Conservation (phyloP, 2,329 filamentous ascomycete genomes). For the Botryotinia convoluta region DNA sequence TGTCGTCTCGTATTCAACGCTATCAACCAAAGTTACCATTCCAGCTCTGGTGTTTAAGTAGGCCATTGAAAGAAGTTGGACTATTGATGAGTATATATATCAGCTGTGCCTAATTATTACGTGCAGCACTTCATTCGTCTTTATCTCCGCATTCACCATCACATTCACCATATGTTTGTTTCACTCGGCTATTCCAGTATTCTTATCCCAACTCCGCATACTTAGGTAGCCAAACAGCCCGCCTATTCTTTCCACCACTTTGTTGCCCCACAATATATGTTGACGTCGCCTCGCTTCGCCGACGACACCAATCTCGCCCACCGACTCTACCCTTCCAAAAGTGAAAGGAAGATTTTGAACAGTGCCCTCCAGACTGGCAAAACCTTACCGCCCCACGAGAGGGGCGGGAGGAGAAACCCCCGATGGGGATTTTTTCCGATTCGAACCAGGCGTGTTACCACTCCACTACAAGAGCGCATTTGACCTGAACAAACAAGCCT, state of each 20-base stretch:
- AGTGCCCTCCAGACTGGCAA: neutral
- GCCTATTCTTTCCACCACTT: neutral
- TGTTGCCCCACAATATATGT: neutral
- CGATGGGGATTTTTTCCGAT: neutral
- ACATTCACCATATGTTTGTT: neutral
- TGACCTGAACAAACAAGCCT: neutral
- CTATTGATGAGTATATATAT: neutral
- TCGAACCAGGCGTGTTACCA: neutral
- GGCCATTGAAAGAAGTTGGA: neutral
- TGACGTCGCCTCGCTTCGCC: neutral
- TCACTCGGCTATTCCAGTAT: neutral
- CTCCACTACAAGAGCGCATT: neutral
- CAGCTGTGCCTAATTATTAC: too few species aligned
- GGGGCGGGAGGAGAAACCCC: neutral
- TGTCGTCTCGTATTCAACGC: neutral
- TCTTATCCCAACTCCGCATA: neutral
- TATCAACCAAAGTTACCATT: neutral
- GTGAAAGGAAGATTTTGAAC: neutral
- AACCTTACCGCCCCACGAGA: neutral
- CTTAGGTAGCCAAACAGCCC: neutral
- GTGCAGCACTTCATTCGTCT: neutral
- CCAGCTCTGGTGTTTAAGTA: neutral
- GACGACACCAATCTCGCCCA: neutral
- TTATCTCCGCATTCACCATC: neutral
- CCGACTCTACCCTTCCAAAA: too few species aligned